phyloP scores from a whole-genome alignment of 768 basidiomycete genomes.

The Lactifluus subvellereus region DNA sequence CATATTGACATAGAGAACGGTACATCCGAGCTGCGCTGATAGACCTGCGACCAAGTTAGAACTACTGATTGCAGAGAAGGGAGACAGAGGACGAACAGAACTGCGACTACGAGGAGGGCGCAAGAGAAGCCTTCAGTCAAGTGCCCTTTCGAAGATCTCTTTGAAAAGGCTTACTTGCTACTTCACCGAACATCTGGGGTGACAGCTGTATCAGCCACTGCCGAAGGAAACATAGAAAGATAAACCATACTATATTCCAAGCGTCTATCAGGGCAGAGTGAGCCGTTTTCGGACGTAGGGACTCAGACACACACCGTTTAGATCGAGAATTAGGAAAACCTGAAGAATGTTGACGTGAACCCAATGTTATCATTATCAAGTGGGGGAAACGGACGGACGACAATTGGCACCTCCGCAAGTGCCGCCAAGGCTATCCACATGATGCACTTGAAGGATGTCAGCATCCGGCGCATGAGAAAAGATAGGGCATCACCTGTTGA shows the following conservation, averaged over 20 bases:
- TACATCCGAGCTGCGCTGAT: constrained; percentile 11
- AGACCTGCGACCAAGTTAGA: not conserved
- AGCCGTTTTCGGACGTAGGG: not conserved
- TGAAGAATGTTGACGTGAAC: not conserved
- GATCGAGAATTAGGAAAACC: not conserved
- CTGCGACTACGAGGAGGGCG: not conserved
- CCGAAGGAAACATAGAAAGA: not conserved
- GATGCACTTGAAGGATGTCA: not conserved
- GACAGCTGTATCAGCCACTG: not conserved
- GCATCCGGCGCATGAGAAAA: not conserved
- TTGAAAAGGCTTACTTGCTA: not conserved
- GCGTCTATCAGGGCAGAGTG: not conserved
- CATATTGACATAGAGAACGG: not conserved
- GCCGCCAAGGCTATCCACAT: constrained; percentile 1
- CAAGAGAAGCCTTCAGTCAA: not conserved
- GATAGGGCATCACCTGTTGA: constrained; percentile 3
- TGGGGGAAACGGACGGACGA: not conserved
- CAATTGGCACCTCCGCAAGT: not conserved
- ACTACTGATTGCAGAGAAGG: not conserved
- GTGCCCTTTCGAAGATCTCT: not conserved
- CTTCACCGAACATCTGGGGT: not conserved
- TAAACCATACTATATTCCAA: not conserved
- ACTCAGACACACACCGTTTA: not conserved
- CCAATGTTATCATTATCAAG: not conserved
- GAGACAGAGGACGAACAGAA: not conserved